Percentiles rank a stretch among this genome's conserved stretches.
phyloP scores from a whole-genome alignment of 1,139 yeast genomes.

The Yamadazyma buinensis region DNA sequence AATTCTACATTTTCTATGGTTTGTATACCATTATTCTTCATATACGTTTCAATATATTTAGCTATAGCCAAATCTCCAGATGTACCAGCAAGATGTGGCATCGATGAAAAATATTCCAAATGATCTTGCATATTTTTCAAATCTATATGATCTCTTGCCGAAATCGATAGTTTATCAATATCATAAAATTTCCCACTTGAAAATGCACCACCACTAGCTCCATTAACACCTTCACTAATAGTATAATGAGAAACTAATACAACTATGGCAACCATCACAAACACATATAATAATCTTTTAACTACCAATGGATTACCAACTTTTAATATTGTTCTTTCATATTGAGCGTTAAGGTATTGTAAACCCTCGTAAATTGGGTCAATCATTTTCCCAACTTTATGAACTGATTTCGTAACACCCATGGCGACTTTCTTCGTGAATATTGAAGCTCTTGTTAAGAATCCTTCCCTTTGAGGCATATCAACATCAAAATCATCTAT shows the following conservation, averaged over 20 bases:
- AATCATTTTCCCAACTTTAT: constrained; percentile 53
- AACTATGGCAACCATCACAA: constrained; percentile 54
- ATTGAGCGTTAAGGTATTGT: constrained; percentile 35
- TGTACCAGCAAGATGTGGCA: constrained; percentile 89
- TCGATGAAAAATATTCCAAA: constrained; percentile 70
- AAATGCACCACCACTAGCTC: constrained; percentile 41
- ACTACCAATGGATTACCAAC: constrained; percentile 85
- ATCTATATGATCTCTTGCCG: constrained; percentile 51
- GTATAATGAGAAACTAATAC: constrained; percentile 58
- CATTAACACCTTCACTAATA: constrained; percentile 43
- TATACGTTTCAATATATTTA: constrained; percentile 56
- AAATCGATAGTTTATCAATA: constrained; percentile 44
- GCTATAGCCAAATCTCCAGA: constrained; percentile 76
- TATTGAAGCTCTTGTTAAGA: constrained; percentile 27
- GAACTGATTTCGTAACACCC: constrained; percentile 44
- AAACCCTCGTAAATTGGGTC: constrained; percentile 70
- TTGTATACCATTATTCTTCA: constrained; percentile 54
- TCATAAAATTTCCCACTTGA: constrained; percentile 63
- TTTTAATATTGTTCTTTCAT: constrained; percentile 57
- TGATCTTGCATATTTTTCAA: constrained; percentile 61
- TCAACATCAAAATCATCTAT: constrained; percentile 29
- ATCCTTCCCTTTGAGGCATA: constrained; percentile 16
- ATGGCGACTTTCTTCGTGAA: constrained; percentile 31
- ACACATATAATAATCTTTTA: constrained; percentile 68
- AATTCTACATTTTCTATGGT: constrained; percentile 49